Conservation (phyloP, 208 protist species). For the Trypanosoma congolense region DNA sequence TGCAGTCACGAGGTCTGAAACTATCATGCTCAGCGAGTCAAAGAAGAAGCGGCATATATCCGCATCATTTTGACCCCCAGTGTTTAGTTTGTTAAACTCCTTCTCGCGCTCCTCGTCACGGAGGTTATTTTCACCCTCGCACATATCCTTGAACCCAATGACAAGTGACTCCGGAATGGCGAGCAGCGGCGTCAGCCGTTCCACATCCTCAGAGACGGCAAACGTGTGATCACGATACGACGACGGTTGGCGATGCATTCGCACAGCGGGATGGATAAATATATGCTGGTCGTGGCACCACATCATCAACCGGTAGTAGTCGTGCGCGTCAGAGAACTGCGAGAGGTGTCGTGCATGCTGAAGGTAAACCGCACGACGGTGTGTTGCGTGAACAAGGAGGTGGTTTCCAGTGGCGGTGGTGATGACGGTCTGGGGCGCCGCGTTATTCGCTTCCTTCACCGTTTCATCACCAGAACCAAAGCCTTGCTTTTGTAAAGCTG, state of each 20-base stretch:
- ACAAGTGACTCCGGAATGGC: slow-evolving; percentile 72
- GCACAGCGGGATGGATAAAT: slow-evolving; percentile 71
- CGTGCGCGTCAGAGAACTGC: slow-evolving; percentile 59
- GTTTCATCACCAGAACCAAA: no score
- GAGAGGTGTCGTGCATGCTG: slow-evolving; percentile 53
- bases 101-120: slow-evolving; percentile 60
- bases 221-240: slow-evolving; percentile 77
- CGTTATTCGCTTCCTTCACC: neutral
- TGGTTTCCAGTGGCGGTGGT: slow-evolving; percentile 4
- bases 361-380: slow-evolving; percentile 55
- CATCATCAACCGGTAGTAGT: slow-evolving; percentile 82
- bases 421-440: no score
- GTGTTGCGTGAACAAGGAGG: slow-evolving; percentile 32
- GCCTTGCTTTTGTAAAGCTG: no score
- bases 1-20: slow-evolving; percentile 77
- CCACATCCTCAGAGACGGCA: slow-evolving; percentile 45
- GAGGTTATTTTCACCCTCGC: slow-evolving; percentile 41
- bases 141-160: slow-evolving; percentile 69
- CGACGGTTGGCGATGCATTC: slow-evolving; percentile 30
- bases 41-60: slow-evolving; percentile 90
- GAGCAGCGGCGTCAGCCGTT: slow-evolving; percentile 59
- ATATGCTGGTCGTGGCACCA: slow-evolving; percentile 80
- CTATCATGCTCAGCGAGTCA: slow-evolving; percentile 78
- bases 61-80: slow-evolving; percentile 37
- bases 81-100: slow-evolving; percentile 72